Percentiles rank a stretch among this genome's conserved stretches.
These are phyloP conservation scores for Trametes cinnabarina DNA, from an alignment of 768 basidiomycete genomes.

Conservation along the genomic window DNA sequence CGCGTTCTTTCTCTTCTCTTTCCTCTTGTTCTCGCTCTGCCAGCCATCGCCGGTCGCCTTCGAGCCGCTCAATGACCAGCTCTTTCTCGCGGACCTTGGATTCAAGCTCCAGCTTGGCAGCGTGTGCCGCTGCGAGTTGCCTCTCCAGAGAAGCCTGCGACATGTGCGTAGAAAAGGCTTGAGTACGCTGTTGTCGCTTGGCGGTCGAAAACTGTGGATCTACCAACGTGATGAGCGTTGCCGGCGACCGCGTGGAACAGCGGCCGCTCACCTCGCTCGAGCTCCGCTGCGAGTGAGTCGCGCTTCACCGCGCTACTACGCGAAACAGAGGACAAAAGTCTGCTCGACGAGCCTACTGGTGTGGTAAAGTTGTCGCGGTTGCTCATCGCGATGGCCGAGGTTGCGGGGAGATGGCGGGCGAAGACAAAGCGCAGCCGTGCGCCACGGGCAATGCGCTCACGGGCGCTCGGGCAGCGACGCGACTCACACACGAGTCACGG, in stretches of 20 bases:
- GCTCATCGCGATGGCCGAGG: constrained; percentile 13
- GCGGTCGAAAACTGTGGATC: constrained; percentile 65
- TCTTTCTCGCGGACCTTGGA: constrained; percentile 68
- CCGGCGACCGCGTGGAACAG: background rate
- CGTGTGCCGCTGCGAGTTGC: constrained; percentile 61
- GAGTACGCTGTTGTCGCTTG: constrained; percentile 65
- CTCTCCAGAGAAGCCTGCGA: constrained; percentile 64
- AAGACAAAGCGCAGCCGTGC: background rate
- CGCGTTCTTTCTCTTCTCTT: constrained; percentile 61
- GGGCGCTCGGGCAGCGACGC: too few relatives aligned
- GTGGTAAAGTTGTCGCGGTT: constrained; percentile 25
- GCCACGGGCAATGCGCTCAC: too few relatives aligned
- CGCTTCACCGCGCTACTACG: constrained; percentile 48
- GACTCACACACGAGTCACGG: background rate
- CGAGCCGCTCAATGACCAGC: constrained; percentile 57
- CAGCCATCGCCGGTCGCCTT: constrained; percentile 67
- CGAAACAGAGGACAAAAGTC: constrained; percentile 15
- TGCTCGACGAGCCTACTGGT: constrained; percentile 19
- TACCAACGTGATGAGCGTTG: constrained; percentile 28
- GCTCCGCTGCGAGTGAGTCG: constrained; percentile 64
- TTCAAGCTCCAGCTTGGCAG: constrained; percentile 63
- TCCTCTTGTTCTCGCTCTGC: constrained; percentile 69
- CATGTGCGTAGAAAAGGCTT: constrained; percentile 60
- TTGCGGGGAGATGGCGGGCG: background rate
- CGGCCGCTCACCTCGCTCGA: constrained; percentile 52